Evolutionary conservation across 1,139 yeast species (phyloP).

Genomic region (Blastobotrys persicus): DNA sequence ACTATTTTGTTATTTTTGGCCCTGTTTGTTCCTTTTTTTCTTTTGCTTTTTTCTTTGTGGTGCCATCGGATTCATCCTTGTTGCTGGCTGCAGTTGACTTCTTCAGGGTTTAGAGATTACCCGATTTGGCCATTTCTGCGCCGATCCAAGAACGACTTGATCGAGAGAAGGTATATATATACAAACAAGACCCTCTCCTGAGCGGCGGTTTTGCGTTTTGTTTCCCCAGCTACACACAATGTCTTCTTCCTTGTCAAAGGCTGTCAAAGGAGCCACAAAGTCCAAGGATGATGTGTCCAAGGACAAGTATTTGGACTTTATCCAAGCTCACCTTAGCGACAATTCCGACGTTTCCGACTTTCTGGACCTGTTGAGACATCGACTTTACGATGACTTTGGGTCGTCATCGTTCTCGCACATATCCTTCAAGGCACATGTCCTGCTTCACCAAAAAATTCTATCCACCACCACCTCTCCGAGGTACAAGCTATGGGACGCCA

Average conservation of each 20-base stretch:
- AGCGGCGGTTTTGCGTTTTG: neutral
- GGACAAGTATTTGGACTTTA: constrained; percentile 22
- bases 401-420: constrained; percentile 7
- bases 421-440: constrained; percentile 27
- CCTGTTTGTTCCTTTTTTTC: neutral
- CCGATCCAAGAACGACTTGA: constrained; percentile 7
- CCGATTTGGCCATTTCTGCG: constrained; percentile 3
- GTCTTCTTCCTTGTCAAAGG: constrained; percentile 10
- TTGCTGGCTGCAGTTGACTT: neutral
- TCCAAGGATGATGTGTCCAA: constrained; percentile 24
- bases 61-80: neutral
- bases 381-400: constrained; percentile 14
- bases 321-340: constrained; percentile 20
- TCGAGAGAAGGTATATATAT: neutral
- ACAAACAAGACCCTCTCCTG: constrained; percentile 2
- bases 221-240: neutral
- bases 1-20: neutral
- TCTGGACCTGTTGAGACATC: constrained; percentile 19
- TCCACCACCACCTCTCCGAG: constrained; percentile 16
- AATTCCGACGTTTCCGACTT: constrained; percentile 16
- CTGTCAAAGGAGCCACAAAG: constrained; percentile 27
- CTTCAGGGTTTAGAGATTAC: constrained; percentile 2
- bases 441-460: constrained; percentile 26
- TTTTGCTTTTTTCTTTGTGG: neutral
- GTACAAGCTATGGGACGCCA: constrained; percentile 15